Conservation (phyloP, 768 basidiomycete species). For the Hygrophorus pudorinus region DNA sequence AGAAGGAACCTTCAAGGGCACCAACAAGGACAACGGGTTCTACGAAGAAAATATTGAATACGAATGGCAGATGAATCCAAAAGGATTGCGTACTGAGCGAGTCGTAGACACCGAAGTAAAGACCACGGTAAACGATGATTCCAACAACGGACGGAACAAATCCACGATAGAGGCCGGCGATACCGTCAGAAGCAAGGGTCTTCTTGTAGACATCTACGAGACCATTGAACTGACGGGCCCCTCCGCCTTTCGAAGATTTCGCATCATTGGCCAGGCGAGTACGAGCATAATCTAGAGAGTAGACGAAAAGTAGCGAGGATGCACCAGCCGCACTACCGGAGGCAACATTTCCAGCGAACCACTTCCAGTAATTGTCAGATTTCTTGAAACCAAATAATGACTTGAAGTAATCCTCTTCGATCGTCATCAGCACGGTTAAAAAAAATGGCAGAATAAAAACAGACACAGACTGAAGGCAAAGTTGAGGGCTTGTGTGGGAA, state of each 20-base stretch:
- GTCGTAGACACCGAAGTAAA: constrained; percentile 97
- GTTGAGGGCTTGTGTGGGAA: constrained; percentile 99
- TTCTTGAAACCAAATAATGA: constrained; percentile 98
- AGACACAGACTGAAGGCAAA: constrained; percentile 91
- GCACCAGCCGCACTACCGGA: constrained; percentile 99
- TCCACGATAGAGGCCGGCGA: constrained; percentile 99
- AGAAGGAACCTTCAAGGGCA: constrained; percentile 89
- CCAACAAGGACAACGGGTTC: constrained; percentile 98
- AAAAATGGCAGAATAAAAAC: neutral
- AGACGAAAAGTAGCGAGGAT: constrained; percentile 96
- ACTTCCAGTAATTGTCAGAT: constrained; percentile 93
- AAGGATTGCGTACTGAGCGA: constrained; percentile 61
- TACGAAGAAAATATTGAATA: constrained; percentile 24
- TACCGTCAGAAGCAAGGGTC: constrained; percentile 95
- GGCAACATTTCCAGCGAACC: constrained; percentile 97
- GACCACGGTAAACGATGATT: constrained; percentile 99
- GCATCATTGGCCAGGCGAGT: constrained; percentile 98
- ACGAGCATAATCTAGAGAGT: constrained; percentile 99
- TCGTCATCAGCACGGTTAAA: constrained; percentile 6
- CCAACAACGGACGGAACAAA: constrained; percentile 99
- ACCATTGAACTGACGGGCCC: constrained; percentile 96
- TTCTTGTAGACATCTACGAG: constrained; percentile 95
- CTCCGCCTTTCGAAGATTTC: constrained; percentile 90
- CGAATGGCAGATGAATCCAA: neutral
- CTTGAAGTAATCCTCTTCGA: constrained; percentile 94